Conservation (phyloP, 2,329 filamentous ascomycete species). For the Fusarium newnesense region DNA sequence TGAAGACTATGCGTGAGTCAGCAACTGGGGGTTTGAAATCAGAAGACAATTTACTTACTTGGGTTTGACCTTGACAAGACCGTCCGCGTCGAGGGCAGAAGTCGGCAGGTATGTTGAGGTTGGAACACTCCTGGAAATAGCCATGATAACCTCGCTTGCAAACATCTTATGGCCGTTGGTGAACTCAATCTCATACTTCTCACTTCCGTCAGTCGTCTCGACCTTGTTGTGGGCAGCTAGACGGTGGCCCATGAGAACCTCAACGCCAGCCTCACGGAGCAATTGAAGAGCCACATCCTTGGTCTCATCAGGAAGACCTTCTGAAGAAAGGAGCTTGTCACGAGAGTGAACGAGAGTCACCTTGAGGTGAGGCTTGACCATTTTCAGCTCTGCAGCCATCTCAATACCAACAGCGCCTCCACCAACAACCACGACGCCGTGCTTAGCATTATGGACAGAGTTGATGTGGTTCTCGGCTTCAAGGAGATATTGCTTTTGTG, state of each 20-base stretch:
- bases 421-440: conserved; percentile 77
- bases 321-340: conserved; percentile 75
- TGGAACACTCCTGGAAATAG: conserved; percentile 71
- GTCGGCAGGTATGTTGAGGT: conserved; percentile 71
- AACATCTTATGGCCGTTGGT: conserved; percentile 68
- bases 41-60: conserved; percentile 53
- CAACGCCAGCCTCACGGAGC: conserved; percentile 70
- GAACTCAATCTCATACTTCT: conserved; percentile 63
- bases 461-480: conserved; percentile 71
- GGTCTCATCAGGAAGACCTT: conserved; percentile 76
- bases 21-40: neutral
- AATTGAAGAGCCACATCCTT: conserved; percentile 70
- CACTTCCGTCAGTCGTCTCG: conserved; percentile 54
- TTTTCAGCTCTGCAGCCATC: conserved; percentile 82
- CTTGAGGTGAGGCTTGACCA: conserved; percentile 68
- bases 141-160: conserved; percentile 75
- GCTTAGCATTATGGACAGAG: conserved; percentile 59
- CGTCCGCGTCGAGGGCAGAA: conserved; percentile 68
- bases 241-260: conserved; percentile 71
- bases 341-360: conserved; percentile 83
- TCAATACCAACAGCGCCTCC: conserved; percentile 83
- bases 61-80: conserved; percentile 71
- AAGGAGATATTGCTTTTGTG: conserved; percentile 69
- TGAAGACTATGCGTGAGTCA: conserved; percentile 56
- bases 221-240: conserved; percentile 61